Base-by-base conservation (phyloP, 2,329 filamentous ascomycete species). In the Fusarium ramigenum region DNA sequence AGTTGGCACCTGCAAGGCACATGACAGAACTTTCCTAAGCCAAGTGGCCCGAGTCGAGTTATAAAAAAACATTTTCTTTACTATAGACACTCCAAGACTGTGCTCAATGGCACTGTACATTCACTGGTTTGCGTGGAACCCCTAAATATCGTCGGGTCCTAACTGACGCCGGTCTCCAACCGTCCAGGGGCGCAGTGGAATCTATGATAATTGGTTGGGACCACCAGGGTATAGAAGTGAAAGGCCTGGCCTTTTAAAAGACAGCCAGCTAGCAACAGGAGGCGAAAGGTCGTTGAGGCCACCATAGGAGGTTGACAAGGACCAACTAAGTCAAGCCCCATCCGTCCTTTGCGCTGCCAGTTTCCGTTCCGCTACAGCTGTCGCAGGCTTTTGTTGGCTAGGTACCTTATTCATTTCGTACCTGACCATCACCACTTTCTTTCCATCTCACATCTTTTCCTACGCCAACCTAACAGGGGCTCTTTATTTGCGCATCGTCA, bases 131-230 rank as follows among this genome's bases (percentile, higher is more conserved):
- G 47, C 37, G 30, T 54, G 72, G 65, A 76, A 75, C 75, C 76
- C 76, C 76, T 78, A 78, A 78, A 72, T 66, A 54, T 67, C 54
- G 56, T 70, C 64, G 66, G 67, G 44, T 61, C 30, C 37, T 61
- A 57, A 60, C 34, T 69, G 62, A 66, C 58, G 60, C 37, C 52
- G 62, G 65, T 66, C 71, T 32, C 25, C 25, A 34, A n/a, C 36
- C 37, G 30, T 50, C 43, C 56, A 63, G 61, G 56, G 61, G 60
- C 52, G 25, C 23, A 15, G 42, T 32, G 34, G 43, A 40, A 42
- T 46, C 43, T 44, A 58, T 58, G 36, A 47, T 40, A 61, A 78
- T 78, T 78, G 76, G 76, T 47, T 61, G 60, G 32, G 42, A 42
- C 37, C 53, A 66, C 21, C 70, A 73, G 58, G 62, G 63, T 67